These are phyloP conservation scores for Pyrenophora graminea DNA, from an alignment of 2,329 filamentous ascomycete species.

Conservation along the genomic window DNA sequence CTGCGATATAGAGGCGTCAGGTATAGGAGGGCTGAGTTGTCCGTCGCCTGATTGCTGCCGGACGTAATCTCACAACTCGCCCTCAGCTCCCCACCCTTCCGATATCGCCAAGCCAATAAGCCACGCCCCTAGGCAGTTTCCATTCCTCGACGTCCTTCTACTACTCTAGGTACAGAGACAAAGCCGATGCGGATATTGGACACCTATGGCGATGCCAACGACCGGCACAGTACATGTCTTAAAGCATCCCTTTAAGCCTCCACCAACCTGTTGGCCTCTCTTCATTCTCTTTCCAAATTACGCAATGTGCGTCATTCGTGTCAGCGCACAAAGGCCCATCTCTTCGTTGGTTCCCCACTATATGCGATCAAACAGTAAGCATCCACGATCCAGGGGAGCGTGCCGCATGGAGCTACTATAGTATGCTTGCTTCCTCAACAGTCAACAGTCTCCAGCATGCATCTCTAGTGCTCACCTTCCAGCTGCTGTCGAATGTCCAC, in stretches of 20 bases:
- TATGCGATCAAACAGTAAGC: no score
- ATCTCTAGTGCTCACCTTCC: slow-evolving; percentile 8
- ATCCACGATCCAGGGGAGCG: no score
- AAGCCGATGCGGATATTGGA: slow-evolving; percentile 8
- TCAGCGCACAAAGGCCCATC: background rate
- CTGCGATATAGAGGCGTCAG: background rate
- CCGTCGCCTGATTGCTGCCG: background rate
- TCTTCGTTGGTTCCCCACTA: background rate
- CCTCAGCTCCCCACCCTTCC: slow-evolving; percentile 4
- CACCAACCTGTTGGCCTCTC: no score
- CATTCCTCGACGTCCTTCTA: slow-evolving; percentile 4
- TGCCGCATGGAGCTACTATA: background rate
- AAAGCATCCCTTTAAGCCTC: no score
- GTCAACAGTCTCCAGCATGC: background rate
- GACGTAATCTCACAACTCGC: background rate
- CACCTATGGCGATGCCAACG: background rate
- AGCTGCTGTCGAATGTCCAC: slow-evolving; percentile 5
- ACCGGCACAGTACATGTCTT: no score
- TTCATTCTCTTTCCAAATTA: no score
- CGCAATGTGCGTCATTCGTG: no score
- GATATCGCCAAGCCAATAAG: slow-evolving; percentile 26
- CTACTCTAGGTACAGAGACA: slow-evolving; percentile 7
- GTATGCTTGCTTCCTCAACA: background rate
- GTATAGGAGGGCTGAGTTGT: slow-evolving; percentile 2
- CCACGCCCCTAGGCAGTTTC: slow-evolving; percentile 20